Base-by-base conservation (phyloP, 192 early-diverging fungal species). In the Umbelopsis ramanniana region DNA sequence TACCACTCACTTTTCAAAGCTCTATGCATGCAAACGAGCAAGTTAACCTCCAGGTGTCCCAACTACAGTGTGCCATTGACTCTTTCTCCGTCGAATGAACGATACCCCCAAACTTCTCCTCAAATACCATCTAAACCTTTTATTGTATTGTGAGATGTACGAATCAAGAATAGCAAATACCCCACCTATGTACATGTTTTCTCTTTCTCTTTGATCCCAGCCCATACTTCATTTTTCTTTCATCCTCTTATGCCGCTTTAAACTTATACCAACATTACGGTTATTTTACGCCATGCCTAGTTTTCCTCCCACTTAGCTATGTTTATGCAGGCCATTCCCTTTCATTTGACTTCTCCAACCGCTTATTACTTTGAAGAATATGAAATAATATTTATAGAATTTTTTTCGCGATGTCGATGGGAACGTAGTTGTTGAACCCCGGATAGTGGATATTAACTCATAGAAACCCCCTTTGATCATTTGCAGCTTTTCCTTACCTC, bases 321-420 rank as follows among this genome's bases (percentile, higher is more conserved):
- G 48, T 50, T 50, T 50, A 5, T 63, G 37, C 19, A 37, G 26
- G 57, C 57, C 57, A n/a, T 63, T 33, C 26, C 26, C 57, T 35
- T 37, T 63, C 57, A 17, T 26, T 63, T 37, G 57, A 63, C 57
- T 63, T 38, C 57, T 29, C 57, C 57, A 35, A 63, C 57, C 57
- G 17, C 33, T 37, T 19, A 63, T 17, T 38, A 63, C n/a, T 2
- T n/a, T 17, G n/a, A 17, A 50, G 48, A 50, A 50, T 50, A 50
- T 50, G 48, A 50, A n/a, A n/a, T 50, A 50, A 50, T 50, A 50
- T 1, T 3, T 21, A 50, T 50, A 50, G 48, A 50, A n/a, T 17
- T 50, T 11, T 11, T 43, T 6, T 43, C 40, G 1, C 6, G 40
- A 43, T 43, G 0, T 12, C 40, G 0, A 12, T 43, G 40, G 40